These are phyloP conservation scores for Raffaelea arxii DNA, from an alignment of 2,329 filamentous ascomycete species.

Conservation along the genomic window DNA sequence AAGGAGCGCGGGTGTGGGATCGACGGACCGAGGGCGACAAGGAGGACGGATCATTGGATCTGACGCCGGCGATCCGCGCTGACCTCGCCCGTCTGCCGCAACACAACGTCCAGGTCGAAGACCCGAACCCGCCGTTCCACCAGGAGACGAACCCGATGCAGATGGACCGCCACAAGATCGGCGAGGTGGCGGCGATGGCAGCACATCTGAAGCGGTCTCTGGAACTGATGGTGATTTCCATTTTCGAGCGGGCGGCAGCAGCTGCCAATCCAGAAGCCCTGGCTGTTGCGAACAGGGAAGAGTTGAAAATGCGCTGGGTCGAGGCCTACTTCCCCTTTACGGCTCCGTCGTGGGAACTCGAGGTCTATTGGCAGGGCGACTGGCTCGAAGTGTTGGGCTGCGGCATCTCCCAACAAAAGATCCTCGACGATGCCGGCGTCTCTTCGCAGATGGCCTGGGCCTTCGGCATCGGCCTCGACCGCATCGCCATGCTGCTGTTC, in stretches of 20 bases:
- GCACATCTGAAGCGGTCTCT: constrained; percentile 82
- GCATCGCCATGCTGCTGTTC: constrained; percentile 96
- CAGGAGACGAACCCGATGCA: constrained; percentile 77
- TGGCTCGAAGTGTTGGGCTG: constrained; percentile 97
- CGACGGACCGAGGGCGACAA: constrained; percentile 29
- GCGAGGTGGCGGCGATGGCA: constrained; percentile 73
- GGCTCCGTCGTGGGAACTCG: constrained; percentile 88
- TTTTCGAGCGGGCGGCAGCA: constrained; percentile 65
- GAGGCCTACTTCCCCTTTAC: constrained; percentile 98
- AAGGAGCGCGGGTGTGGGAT: constrained; percentile 86
- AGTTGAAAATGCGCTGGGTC: constrained; percentile 82
- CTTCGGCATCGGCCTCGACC: constrained; percentile 87
- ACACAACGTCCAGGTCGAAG: constrained; percentile 70
- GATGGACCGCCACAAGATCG: constrained; percentile 54
- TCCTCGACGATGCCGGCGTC: constrained; percentile 69
- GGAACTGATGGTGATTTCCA: constrained; percentile 80
- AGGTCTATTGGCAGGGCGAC: constrained; percentile 87
- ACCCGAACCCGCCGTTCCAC: constrained; percentile 71
- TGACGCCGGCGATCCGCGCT: constrained; percentile 56
- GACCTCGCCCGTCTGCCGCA: constrained; percentile 63
- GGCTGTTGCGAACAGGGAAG: constrained; percentile 49
- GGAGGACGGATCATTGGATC: constrained; percentile 44
- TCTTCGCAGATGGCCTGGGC: constrained; percentile 80
- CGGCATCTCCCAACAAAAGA: constrained; percentile 75
- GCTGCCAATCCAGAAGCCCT: constrained; percentile 17